Evolutionary conservation across 139 green algal species (phyloP).

Genomic region (Micromonas commoda): DNA sequence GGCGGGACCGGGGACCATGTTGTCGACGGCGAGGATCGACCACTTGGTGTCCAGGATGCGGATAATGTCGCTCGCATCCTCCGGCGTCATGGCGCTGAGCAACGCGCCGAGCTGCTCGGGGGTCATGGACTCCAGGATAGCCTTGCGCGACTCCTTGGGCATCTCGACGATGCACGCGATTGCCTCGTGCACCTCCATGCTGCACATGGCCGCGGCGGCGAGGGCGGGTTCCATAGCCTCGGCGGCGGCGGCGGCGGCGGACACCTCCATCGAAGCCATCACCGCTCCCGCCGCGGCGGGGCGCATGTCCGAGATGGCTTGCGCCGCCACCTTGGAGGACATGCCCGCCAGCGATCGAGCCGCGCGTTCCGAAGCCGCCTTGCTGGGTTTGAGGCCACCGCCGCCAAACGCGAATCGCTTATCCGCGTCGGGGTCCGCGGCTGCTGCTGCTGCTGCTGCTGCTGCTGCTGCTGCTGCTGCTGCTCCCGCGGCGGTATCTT

Average conservation of each 20-base stretch:
- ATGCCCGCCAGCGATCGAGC: not conserved
- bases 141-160: not conserved
- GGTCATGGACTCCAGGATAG: not conserved
- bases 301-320: constrained; percentile 14
- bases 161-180: not conserved
- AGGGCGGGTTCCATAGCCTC: not conserved
- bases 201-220: not conserved
- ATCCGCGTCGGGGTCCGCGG: not conserved
- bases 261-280: not conserved
- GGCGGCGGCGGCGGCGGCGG: not conserved
- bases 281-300: not conserved
- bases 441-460: not conserved
- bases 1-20: not conserved
- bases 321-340: not conserved
- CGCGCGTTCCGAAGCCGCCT: not conserved
- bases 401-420: not conserved
- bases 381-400: not conserved
- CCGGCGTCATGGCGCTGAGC: not conserved
- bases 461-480: not conserved
- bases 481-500: not conserved
- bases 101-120: not conserved
- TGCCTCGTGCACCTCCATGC: constrained; percentile 2
- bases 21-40: not conserved
- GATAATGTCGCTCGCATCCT: not conserved
- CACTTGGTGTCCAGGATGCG: not conserved